These are phyloP conservation scores for Ceratobasidium sp. DNA, from an alignment of 1,284 basidiomycete genomes.

Conservation along the genomic window DNA sequence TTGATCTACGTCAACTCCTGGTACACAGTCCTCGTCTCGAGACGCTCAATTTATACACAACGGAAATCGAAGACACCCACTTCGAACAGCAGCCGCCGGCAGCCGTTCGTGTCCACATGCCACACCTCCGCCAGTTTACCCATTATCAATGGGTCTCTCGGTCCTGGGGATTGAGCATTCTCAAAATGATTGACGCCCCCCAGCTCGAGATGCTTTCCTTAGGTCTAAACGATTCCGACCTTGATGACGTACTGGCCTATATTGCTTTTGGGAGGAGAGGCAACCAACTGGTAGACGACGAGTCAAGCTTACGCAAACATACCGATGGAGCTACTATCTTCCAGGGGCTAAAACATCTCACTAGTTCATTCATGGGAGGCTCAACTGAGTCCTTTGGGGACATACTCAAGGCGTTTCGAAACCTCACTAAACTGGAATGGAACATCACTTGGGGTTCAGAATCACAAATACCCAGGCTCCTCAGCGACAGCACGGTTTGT, in stretches of 20 bases:
- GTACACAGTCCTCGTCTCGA: conserved; percentile 5
- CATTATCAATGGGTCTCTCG: not conserved
- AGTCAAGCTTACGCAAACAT: too few relatives aligned
- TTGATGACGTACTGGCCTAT: not conserved
- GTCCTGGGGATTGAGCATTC: conserved; percentile 7
- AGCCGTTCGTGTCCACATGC: not conserved
- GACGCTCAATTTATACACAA: conserved; percentile 2
- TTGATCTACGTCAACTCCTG: not conserved
- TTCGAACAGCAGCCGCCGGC: not conserved
- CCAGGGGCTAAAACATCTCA: conserved; percentile 1
- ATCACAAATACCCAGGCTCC: not conserved
- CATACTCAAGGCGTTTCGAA: not conserved
- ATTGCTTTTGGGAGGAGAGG: not conserved
- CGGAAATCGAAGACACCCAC: not conserved
- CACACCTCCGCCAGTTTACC: conserved; percentile 2
- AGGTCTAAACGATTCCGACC: not conserved
- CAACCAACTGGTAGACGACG: not conserved
- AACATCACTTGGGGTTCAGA: not conserved
- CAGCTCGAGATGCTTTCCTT: conserved; percentile 14
- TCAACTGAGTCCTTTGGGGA: not conserved
- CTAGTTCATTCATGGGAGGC: not conserved
- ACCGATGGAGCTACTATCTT: conserved; percentile 12
- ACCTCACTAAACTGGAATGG: conserved; percentile 24
- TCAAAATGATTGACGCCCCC: conserved; percentile 33
- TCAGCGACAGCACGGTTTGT: not conserved